A percentile compares a stretch with the other conserved stretches of the same genome.
Conservation (phyloP, 2,329 filamentous ascomycete genomes). For the Clonostachys rhizophaga region DNA sequence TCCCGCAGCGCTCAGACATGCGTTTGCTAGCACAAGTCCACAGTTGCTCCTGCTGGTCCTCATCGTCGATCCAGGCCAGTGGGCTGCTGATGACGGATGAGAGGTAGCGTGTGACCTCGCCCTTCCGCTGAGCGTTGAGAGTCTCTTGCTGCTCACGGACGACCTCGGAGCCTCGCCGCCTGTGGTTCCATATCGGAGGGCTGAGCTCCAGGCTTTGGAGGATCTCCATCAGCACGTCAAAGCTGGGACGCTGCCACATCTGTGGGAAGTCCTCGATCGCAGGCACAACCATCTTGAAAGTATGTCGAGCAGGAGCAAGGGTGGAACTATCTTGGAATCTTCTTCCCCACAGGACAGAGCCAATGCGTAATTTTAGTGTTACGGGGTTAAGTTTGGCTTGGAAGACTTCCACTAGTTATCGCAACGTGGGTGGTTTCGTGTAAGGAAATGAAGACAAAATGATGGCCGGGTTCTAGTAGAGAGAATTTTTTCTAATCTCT, state of each 20-base stretch:
- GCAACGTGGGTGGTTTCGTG: too few relatives aligned
- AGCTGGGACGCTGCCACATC: conserved; percentile 69
- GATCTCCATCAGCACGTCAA: conserved; percentile 57
- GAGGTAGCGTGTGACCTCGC: conserved; percentile 60
- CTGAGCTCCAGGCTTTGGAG: conserved; percentile 63
- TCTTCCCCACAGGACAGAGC: too few relatives aligned
- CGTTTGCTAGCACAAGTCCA: conserved; percentile 78
- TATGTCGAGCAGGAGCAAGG: too few relatives aligned
- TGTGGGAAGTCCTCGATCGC: conserved; percentile 64
- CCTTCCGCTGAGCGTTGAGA: conserved; percentile 32
- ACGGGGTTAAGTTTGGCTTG: too few relatives aligned
- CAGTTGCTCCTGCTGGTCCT: conserved; percentile 61
- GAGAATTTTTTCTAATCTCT: too few relatives aligned
- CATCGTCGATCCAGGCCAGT: conserved; percentile 64
- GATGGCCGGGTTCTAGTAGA: too few relatives aligned
- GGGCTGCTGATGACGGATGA: conserved; percentile 63
- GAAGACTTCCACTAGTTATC: too few relatives aligned
- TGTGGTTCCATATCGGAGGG: conserved; percentile 63
- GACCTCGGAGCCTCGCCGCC: conserved; percentile 32
- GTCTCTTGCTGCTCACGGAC: conserved; percentile 31
- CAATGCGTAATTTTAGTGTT: too few relatives aligned
- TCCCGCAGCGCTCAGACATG: conserved; percentile 80
- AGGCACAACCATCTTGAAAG: background rate
- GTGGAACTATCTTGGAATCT: too few relatives aligned
- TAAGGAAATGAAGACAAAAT: too few relatives aligned